A percentile compares a stretch with the other conserved stretches of the same genome.
Evolutionary conservation across 768 basidiomycete genomes (phyloP).

Genomic region (Flagelloscypha sp.): DNA sequence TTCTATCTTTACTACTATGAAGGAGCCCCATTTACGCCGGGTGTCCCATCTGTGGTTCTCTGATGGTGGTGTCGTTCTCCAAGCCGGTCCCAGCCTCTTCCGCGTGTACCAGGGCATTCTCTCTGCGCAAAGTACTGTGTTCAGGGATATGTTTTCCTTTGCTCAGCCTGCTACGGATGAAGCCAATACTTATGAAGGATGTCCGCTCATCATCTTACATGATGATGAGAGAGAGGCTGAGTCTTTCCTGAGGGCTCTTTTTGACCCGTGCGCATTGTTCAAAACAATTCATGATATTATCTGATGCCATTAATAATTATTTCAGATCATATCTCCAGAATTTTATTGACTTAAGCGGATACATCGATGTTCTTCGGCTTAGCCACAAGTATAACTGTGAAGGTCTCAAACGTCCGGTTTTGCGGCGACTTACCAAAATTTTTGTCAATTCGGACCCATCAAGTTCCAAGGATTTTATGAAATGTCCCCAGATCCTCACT

Average conservation of each 20-base stretch:
- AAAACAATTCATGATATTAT: no score
- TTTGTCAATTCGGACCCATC: not conserved
- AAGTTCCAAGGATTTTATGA: no score
- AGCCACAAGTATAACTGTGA: constrained; percentile 9
- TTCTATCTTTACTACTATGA: no score
- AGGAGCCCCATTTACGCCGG: no score
- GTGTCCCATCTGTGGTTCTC: no score
- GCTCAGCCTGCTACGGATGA: constrained; percentile 5
- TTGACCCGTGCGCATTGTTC: constrained; percentile 5
- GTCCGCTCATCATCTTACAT: constrained; percentile 9
- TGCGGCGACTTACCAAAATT: not conserved
- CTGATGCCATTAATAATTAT: no score
- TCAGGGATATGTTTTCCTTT: constrained; percentile 9
- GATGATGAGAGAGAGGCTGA: constrained; percentile 7
- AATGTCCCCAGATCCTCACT: no score
- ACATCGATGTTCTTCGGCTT: constrained; percentile 8
- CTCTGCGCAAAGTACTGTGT: constrained; percentile 4
- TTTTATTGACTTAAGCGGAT: no score
- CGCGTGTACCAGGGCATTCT: constrained; percentile 11
- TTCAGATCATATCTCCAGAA: no score
- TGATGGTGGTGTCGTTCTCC: constrained; percentile 10
- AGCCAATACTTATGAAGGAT: constrained; percentile 7
- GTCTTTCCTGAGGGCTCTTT: constrained; percentile 8
- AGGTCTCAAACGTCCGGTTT: not conserved
- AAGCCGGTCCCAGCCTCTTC: constrained; percentile 2